phyloP scores from a whole-genome alignment of 768 basidiomycete genomes.

The Phylloporus rhodoxanthus region DNA sequence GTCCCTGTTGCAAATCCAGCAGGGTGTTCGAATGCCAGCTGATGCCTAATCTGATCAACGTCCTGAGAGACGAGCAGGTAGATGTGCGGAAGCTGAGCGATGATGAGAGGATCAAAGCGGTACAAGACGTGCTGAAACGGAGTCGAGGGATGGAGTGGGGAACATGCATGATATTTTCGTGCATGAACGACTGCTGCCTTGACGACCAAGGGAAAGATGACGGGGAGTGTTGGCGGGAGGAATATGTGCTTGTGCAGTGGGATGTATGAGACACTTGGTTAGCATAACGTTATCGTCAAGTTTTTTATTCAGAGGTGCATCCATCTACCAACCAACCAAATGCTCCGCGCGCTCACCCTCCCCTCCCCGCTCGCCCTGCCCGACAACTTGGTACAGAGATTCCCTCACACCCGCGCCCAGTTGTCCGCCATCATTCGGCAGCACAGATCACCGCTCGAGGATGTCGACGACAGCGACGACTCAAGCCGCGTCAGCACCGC shows the following conservation, averaged over 20 bases:
- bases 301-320: constrained; percentile 15
- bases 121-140: constrained; percentile 51
- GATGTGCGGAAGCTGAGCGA: constrained; percentile 44
- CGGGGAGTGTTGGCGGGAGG: constrained; percentile 60
- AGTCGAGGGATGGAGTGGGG: constrained; percentile 90
- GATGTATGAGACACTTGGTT: constrained; percentile 42
- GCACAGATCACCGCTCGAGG: constrained; percentile 52
- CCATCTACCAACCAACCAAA: constrained; percentile 17
- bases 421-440: constrained; percentile 68
- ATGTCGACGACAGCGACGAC: constrained; percentile 55
- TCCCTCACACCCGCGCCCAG: constrained; percentile 81
- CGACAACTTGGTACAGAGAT: constrained; percentile 37
- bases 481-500: constrained; percentile 49
- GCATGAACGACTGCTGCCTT: constrained; percentile 69
- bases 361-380: constrained; percentile 12
- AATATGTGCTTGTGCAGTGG: constrained; percentile 71
- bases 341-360: constrained; percentile 24
- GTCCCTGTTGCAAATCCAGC: constrained; percentile 57
- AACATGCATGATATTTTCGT: constrained; percentile 84
- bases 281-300: constrained; percentile 23
- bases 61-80: constrained; percentile 40
- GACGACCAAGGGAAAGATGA: constrained; percentile 37
- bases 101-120: constrained; percentile 60
- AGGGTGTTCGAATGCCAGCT: constrained; percentile 90
- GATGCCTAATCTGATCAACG: constrained; percentile 89